Evolutionary conservation across 176 grass and related monocot species (phyloP).

Genomic region (Ananas comosus): DNA sequence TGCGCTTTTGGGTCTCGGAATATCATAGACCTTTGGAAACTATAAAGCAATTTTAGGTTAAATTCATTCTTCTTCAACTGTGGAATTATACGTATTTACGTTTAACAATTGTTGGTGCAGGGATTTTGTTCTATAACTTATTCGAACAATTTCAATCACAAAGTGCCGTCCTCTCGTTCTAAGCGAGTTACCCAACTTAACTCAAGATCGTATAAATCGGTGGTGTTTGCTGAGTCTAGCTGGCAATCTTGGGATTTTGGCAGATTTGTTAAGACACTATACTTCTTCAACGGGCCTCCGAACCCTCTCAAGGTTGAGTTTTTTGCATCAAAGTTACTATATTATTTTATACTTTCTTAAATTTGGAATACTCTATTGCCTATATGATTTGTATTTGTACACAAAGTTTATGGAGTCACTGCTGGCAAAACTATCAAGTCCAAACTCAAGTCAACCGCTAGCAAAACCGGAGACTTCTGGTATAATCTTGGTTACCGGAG

Average conservation of each 20-base stretch:
- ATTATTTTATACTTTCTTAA: background rate
- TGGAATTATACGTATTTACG: background rate
- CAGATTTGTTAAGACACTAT: constrained; percentile 77
- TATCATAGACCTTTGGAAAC: too few species aligned
- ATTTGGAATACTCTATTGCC: background rate
- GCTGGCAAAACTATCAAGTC: constrained; percentile 48
- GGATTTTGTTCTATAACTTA: constrained; percentile 34
- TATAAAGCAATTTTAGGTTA: background rate
- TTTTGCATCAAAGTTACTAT: background rate
- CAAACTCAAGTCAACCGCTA: constrained; percentile 29
- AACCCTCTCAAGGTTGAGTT: constrained; percentile 77
- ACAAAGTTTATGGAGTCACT: constrained; percentile 70
- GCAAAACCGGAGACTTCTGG: constrained; percentile 59
- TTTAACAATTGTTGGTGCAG: constrained; percentile 21
- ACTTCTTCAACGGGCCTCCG: constrained; percentile 89
- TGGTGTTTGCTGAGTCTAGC: constrained; percentile 38
- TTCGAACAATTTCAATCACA: constrained; percentile 27
- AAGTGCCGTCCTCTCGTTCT: constrained; percentile 25
- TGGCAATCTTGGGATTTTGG: constrained; percentile 80
- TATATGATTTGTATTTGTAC: background rate
- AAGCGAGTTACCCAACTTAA: constrained; percentile 28
- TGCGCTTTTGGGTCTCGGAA: too few species aligned
- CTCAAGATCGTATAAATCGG: constrained; percentile 29
- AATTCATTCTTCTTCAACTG: background rate
- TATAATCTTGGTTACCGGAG: constrained; percentile 68